These are phyloP conservation scores for Colletotrichum sp. DNA, from an alignment of 2,329 filamentous ascomycete genomes.

Conservation along the genomic window DNA sequence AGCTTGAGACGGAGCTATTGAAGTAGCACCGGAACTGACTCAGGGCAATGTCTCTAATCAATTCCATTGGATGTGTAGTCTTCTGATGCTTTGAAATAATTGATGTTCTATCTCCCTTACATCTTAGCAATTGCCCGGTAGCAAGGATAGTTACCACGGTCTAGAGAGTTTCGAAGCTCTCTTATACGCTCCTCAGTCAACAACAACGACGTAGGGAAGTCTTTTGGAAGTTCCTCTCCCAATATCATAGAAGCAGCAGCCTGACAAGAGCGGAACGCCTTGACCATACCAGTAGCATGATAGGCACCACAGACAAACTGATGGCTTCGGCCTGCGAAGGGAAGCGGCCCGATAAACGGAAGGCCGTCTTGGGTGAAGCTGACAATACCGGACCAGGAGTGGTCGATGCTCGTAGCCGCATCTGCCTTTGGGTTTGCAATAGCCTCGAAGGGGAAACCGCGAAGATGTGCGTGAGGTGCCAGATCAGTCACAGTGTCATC, in stretches of 20 bases:
- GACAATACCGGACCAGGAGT: neutral
- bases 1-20: too few species aligned
- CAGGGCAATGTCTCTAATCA: too few species aligned
- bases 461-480: neutral
- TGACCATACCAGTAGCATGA: neutral
- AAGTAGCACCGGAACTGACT: too few species aligned
- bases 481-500: constrained; percentile 13
- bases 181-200: neutral
- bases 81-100: neutral
- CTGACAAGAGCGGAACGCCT: neutral
- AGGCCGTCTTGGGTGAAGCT: neutral
- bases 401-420: rapidly evolving
- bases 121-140: neutral
- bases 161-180: neutral
- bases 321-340: neutral
- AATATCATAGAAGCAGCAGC: neutral
- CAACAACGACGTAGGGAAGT: neutral
- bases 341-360: neutral
- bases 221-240: neutral
- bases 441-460: neutral
- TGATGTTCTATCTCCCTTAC: neutral
- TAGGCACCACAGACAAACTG: neutral
- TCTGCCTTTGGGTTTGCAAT: neutral
- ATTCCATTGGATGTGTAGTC: too few species aligned
- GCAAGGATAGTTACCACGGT: neutral